Evolutionary conservation across 2,329 filamentous ascomycete species (phyloP).

Genomic region (Decorospora gaudefroyi): DNA sequence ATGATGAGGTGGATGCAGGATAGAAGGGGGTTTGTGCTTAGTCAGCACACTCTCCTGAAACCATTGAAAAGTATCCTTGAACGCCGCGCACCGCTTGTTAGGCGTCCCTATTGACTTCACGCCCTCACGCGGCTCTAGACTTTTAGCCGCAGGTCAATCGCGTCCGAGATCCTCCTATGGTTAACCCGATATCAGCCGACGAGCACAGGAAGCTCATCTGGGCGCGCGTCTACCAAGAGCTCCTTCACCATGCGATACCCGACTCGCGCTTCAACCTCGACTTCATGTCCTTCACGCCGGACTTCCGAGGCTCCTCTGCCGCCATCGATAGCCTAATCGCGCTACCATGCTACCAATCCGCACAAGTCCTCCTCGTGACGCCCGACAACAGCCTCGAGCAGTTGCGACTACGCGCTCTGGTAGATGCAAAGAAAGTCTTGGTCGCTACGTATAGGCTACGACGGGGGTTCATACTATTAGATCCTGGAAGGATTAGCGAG

Average conservation of each 20-base stretch:
- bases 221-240: slow-evolving; percentile 42
- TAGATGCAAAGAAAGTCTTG: slow-evolving; percentile 50
- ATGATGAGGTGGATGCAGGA: no score
- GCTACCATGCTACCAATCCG: slow-evolving; percentile 41
- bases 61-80: no score
- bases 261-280: slow-evolving; percentile 53
- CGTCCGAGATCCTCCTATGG: slow-evolving; percentile 17
- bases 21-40: not conserved
- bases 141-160: slow-evolving; percentile 1
- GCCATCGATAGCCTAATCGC: slow-evolving; percentile 42
- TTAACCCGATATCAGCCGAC: slow-evolving; percentile 15
- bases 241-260: slow-evolving; percentile 48
- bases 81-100: no score
- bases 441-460: slow-evolving; percentile 51
- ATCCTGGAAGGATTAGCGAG: slow-evolving; percentile 42
- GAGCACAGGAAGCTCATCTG: slow-evolving; percentile 30
- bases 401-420: slow-evolving; percentile 47
- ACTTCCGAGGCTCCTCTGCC: slow-evolving; percentile 48
- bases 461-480: slow-evolving; percentile 51
- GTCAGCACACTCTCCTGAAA: slow-evolving; percentile 1
- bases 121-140: slow-evolving; percentile 1
- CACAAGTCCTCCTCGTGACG: slow-evolving; percentile 48
- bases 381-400: slow-evolving; percentile 54
- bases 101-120: no score
- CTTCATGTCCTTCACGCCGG: slow-evolving; percentile 52